A percentile compares a stretch with the other conserved stretches of the same genome.
Evolutionary conservation across 1,284 basidiomycete genomes (phyloP).

Genomic region (Irpex sp.): DNA sequence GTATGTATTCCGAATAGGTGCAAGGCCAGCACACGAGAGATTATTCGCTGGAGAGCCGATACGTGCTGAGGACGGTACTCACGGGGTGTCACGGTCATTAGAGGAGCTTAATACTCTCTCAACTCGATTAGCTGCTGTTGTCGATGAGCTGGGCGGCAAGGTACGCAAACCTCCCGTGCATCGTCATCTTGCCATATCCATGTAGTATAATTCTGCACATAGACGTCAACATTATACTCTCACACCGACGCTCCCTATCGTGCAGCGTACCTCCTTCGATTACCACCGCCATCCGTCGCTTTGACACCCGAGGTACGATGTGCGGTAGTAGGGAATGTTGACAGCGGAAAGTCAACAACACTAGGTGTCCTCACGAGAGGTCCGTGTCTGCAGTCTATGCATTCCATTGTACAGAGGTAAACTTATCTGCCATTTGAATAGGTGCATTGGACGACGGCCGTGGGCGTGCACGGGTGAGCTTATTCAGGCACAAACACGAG

Average conservation of each 20-base stretch:
- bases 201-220: not conserved
- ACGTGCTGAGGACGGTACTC: slow-evolving; percentile 47
- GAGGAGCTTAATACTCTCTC: slow-evolving; percentile 50
- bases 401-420: slow-evolving; percentile 7
- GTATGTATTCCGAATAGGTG: slow-evolving; percentile 67
- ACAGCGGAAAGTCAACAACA: slow-evolving; percentile 92
- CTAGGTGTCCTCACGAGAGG: slow-evolving; percentile 84
- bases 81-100: slow-evolving; percentile 44
- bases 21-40: slow-evolving; percentile 48
- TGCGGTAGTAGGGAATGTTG: slow-evolving; percentile 94
- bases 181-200: too few species aligned
- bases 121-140: slow-evolving; percentile 39
- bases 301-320: slow-evolving; percentile 87
- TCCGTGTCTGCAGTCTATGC: slow-evolving; percentile 28
- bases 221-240: slow-evolving; percentile 59
- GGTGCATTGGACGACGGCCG: slow-evolving; percentile 93
- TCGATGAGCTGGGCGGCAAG: slow-evolving; percentile 76
- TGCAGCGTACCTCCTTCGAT: slow-evolving; percentile 56
- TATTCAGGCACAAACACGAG: slow-evolving; percentile 98
- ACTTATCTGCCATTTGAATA: slow-evolving; percentile 27
- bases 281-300: slow-evolving; percentile 70
- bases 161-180: slow-evolving; percentile 30
- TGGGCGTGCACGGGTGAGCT: slow-evolving; percentile 86
- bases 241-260: slow-evolving; percentile 44
- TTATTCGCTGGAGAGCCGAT: slow-evolving; percentile 51